Base-by-base conservation (phyloP, 805 yeast species). In the Metschnikowia colocasiae region DNA sequence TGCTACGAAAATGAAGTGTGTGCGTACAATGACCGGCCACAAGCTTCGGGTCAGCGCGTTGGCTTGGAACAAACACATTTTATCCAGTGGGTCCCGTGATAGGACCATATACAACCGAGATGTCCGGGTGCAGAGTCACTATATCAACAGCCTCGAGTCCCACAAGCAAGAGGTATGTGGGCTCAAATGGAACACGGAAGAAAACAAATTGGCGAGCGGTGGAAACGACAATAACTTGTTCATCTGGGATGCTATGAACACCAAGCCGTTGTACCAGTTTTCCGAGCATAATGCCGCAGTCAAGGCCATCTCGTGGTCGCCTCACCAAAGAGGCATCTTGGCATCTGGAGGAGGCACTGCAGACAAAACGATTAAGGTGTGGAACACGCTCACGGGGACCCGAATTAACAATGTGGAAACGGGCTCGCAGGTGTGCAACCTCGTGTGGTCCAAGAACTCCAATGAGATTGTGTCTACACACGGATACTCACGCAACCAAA, bases 271-370 rank as follows among this genome's bases (percentile, higher is more conserved):
- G 25, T 79, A 83, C 60, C 83, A 75, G 49, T 85, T 90, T 57
- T 73, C 76, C 2, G 96, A 89, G 53, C 98, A 94, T 63, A 81
- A 79, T 15, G 97, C 98, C 1, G 99, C 99, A 0, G 95, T 94
- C 3, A 94, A 94, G 67, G 99, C 98, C 0, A 77, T 94, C 45
- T 87, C 96, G 1, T 94, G 99, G 99, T 87, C 95, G 1, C 98
- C 99, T 2, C 98, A 94, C 62, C 96, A 89, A 62, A 73, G 97
- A 46, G 97, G 98, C 1, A 76, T 91, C 2, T 65, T 94, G 46
- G 98, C 98, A 1, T 80, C 94, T 1, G 99, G 99, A 13, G 99
- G 99, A 16, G 99, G 99, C 31, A 90, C 98, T 0, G 91, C 95
- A 1, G 99, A 94, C 65, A 81, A 92, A 48, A 78, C 83, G 33